Percentiles rank a stretch among this genome's conserved stretches.
These are phyloP conservation scores for Aspergillus sp. DNA, from an alignment of 2,329 filamentous ascomycete species.

Conservation along the genomic window DNA sequence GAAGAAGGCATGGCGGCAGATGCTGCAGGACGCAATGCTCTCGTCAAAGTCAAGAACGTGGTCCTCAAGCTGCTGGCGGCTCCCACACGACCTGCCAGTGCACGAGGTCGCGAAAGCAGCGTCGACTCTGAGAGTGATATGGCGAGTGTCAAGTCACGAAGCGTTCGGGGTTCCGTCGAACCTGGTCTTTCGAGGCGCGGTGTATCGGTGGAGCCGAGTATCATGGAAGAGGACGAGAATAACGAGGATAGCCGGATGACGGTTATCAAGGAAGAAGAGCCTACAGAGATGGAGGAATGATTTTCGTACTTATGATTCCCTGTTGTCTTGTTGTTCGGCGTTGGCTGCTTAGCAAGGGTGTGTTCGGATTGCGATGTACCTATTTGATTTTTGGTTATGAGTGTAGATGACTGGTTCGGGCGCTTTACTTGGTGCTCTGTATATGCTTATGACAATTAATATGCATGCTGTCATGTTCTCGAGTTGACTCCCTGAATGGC, in stretches of 20 bases:
- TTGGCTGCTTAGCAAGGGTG: slow-evolving; percentile 5
- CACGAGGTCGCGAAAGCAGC: slow-evolving; percentile 31
- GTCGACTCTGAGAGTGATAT: slow-evolving; percentile 32
- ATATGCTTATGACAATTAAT: not conserved
- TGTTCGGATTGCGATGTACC: not conserved
- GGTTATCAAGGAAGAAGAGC: slow-evolving; percentile 31
- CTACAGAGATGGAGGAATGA: slow-evolving; percentile 17
- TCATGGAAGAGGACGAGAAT: slow-evolving; percentile 41
- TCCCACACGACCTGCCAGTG: slow-evolving; percentile 39
- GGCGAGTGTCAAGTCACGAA: slow-evolving; percentile 29
- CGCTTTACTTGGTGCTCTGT: not conserved
- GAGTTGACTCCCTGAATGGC: not conserved
- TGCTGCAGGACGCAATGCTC: slow-evolving; percentile 45
- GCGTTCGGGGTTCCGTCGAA: slow-evolving; percentile 32
- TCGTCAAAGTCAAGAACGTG: slow-evolving; percentile 48
- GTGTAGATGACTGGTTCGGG: slow-evolving; percentile 10
- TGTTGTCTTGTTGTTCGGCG: slow-evolving; percentile 17
- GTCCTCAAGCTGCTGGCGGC: slow-evolving; percentile 45
- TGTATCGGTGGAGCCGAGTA: slow-evolving; percentile 36
- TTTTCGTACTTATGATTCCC: slow-evolving; percentile 9
- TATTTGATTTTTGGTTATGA: slow-evolving; percentile 7
- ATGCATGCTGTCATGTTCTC: no score
- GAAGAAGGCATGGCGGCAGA: slow-evolving; percentile 44
- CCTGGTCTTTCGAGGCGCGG: slow-evolving; percentile 23
- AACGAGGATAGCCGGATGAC: slow-evolving; percentile 35